Evolutionary conservation across 202 grass and related monocot species (phyloP).

Genomic region (Panicum virgatum): DNA sequence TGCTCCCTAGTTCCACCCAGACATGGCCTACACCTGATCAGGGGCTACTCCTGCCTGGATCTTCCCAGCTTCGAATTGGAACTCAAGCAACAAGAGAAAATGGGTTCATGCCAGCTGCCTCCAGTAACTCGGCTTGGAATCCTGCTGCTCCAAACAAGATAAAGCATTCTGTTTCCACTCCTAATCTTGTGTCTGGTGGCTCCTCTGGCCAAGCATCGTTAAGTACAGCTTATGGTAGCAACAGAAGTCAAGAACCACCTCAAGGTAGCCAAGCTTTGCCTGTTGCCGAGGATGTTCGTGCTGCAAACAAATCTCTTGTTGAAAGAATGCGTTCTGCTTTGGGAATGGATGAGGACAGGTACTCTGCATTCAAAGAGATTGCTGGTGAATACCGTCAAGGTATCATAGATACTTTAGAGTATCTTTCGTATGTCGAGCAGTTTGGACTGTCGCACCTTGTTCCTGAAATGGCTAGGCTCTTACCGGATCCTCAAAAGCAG

Average conservation of each 20-base stretch:
- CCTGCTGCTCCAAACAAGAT: constrained; percentile 50
- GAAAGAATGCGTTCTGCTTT: constrained; percentile 71
- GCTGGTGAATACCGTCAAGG: constrained; percentile 78
- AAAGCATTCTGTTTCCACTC: constrained; percentile 60
- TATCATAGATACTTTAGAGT: constrained; percentile 65
- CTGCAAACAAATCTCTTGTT: constrained; percentile 70
- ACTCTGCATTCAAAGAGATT: constrained; percentile 74
- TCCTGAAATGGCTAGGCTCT: constrained; percentile 77
- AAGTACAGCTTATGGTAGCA: constrained; percentile 36
- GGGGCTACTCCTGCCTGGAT: constrained; percentile 39
- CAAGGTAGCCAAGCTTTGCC: constrained; percentile 39
- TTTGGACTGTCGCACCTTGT: constrained; percentile 82
- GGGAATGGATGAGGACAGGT: constrained; percentile 76
- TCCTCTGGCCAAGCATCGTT: constrained; percentile 40
- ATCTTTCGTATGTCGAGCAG: constrained; percentile 87
- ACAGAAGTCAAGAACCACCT: constrained; percentile 24
- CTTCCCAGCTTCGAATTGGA: constrained; percentile 46
- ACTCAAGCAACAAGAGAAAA: constrained; percentile 33
- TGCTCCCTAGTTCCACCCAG: constrained; percentile 33
- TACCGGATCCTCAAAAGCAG: constrained; percentile 74
- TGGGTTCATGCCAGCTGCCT: constrained; percentile 27
- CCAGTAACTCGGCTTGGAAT: constrained; percentile 46
- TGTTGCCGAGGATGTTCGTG: constrained; percentile 47
- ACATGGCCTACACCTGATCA: constrained; percentile 45
- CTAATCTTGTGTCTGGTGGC: constrained; percentile 48